Evolutionary conservation across 495 filamentous ascomycete species (phyloP).

Genomic region (Recurvomyces mirabilis): DNA sequence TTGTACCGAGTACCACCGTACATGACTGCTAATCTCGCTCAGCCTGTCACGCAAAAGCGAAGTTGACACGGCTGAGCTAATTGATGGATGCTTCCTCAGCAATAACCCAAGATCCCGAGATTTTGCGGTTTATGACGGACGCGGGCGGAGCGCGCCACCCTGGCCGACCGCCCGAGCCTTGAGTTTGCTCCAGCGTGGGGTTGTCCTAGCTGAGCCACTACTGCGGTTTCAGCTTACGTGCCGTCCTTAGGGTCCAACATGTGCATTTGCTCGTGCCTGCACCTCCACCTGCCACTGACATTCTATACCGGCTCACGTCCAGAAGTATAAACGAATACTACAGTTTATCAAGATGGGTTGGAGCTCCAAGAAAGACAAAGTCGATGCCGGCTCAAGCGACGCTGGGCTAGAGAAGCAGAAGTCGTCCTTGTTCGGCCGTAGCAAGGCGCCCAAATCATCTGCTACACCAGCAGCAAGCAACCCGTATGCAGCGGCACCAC

Average conservation of each 20-base stretch:
- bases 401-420: constrained; percentile 22
- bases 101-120: too few species aligned
- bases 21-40: too few species aligned
- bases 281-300: not conserved
- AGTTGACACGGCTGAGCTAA: too few species aligned
- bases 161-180: not conserved
- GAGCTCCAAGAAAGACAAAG: too few species aligned
- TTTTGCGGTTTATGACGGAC: too few species aligned
- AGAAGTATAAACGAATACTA: not conserved
- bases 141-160: too few species aligned
- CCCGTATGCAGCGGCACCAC: constrained; percentile 17
- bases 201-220: too few species aligned
- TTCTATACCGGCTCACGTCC: not conserved
- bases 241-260: not conserved
- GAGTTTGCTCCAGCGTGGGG: not conserved
- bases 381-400: not conserved
- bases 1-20: too few species aligned
- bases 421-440: constrained; percentile 26
- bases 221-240: not conserved
- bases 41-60: too few species aligned
- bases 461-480: constrained; percentile 4
- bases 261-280: not conserved
- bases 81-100: too few species aligned
- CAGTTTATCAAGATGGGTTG: too few species aligned
- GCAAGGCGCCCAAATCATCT: constrained; percentile 17